A percentile compares a stretch with the other conserved stretches of the same genome.
Conservation (phyloP, 2,329 filamentous ascomycete genomes). For the Ceratocystis smalleyi region DNA sequence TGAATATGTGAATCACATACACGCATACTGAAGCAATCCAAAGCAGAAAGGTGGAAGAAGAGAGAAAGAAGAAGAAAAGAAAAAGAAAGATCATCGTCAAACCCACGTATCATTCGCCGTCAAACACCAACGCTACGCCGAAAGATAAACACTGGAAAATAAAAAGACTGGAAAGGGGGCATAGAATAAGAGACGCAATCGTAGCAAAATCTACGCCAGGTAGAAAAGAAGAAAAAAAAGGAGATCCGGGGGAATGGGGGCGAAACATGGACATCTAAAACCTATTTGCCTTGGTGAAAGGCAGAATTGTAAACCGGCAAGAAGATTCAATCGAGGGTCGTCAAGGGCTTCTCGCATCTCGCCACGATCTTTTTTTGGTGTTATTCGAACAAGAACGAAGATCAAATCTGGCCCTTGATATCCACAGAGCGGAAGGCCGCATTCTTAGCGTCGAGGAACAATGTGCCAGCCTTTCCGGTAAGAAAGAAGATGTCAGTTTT, state of each 20-base stretch:
- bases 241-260: background rate
- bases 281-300: background rate
- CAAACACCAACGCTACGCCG: constrained; percentile 1
- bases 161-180: background rate
- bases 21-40: background rate
- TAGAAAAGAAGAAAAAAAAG: constrained; percentile 5
- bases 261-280: background rate
- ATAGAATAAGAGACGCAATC: background rate
- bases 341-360: background rate
- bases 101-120: background rate
- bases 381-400: background rate
- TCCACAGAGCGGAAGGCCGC: constrained; percentile 76
- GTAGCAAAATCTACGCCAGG: background rate
- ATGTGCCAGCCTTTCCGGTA: constrained; percentile 52
- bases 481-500: constrained; percentile 45
- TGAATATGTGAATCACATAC: background rate
- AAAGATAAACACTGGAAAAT: constrained; percentile 2
- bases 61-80: constrained; percentile 5
- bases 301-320: background rate
- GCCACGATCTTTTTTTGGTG: background rate
- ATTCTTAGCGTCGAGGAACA: constrained; percentile 60
- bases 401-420: constrained; percentile 86
- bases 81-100: background rate
- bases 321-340: background rate
- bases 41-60: background rate